Evolutionary conservation across 768 basidiomycete genomes (phyloP).

Genomic region (Suillus americanus): DNA sequence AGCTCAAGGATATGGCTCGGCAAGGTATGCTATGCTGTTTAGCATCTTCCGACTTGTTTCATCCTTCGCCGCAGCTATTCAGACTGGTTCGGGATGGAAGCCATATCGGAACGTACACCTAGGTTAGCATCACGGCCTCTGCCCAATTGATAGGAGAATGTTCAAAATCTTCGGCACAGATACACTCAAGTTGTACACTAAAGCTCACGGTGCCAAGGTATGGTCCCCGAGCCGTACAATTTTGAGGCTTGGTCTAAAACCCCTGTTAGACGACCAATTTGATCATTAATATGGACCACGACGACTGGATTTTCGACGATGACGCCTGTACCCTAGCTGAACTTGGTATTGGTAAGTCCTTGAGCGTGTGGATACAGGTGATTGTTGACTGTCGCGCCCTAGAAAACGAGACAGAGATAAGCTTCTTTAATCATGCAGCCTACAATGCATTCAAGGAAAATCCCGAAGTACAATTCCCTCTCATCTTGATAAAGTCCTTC

Average conservation of each 20-base stretch:
- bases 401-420: conserved; percentile 98
- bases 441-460: conserved; percentile 83
- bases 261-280: conserved; percentile 83
- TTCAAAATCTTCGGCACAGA: conserved; percentile 46
- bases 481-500: neutral
- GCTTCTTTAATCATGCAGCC: conserved; percentile 77
- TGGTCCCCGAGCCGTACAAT: conserved; percentile 8
- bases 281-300: conserved; percentile 96
- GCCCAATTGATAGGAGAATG: neutral
- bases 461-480: conserved; percentile 60
- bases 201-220: conserved; percentile 94
- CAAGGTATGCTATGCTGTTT: conserved; percentile 48
- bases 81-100: conserved; percentile 81
- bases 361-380: neutral
- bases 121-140: conserved; percentile 44
- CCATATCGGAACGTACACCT: conserved; percentile 74
- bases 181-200: conserved; percentile 91
- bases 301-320: conserved; percentile 86
- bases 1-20: conserved; percentile 70
- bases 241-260: neutral
- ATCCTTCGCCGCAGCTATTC: conserved; percentile 51
- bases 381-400: neutral
- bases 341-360: conserved; percentile 69
- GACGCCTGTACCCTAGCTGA: conserved; percentile 64
- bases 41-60: conserved; percentile 9